Conservation (phyloP, 306 rosid genomes). For the Astragalus glycyphyllos region DNA sequence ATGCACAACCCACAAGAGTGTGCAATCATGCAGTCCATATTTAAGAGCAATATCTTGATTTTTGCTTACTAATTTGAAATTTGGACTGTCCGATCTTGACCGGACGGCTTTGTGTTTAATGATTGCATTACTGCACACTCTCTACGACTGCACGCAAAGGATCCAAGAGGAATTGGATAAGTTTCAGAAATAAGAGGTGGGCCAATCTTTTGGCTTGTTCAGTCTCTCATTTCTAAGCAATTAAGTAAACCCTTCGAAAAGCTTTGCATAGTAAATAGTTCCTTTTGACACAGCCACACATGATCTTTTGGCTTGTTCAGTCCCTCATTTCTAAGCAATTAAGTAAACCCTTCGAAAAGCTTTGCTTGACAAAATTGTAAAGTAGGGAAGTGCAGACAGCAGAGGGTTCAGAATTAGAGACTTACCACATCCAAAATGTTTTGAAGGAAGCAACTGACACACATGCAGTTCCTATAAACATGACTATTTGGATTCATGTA, state of each 20-base stretch:
- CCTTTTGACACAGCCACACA: too few relatives aligned
- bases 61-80: background rate
- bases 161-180: background rate
- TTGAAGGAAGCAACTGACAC: conserved; percentile 70
- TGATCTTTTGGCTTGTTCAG: background rate
- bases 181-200: background rate
- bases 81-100: background rate
- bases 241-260: background rate
- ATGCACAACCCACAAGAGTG: background rate
- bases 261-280: too few relatives aligned
- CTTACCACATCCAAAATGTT: conserved; percentile 73
- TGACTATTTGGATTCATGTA: conserved; percentile 79
- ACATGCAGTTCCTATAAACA: conserved; percentile 72
- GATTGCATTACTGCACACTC: too few relatives aligned
- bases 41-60: background rate
- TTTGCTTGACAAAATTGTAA: conserved; percentile 25
- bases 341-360: background rate
- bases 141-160: background rate
- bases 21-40: background rate
- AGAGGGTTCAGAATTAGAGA: conserved; percentile 7
- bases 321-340: background rate
- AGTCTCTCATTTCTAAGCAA: background rate
- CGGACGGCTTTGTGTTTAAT: background rate
- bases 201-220: background rate
- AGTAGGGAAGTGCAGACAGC: background rate